Percentiles rank a stretch among this genome's conserved stretches.
phyloP scores from a whole-genome alignment of 1,284 basidiomycete species.

The Caloboletus inedulis region DNA sequence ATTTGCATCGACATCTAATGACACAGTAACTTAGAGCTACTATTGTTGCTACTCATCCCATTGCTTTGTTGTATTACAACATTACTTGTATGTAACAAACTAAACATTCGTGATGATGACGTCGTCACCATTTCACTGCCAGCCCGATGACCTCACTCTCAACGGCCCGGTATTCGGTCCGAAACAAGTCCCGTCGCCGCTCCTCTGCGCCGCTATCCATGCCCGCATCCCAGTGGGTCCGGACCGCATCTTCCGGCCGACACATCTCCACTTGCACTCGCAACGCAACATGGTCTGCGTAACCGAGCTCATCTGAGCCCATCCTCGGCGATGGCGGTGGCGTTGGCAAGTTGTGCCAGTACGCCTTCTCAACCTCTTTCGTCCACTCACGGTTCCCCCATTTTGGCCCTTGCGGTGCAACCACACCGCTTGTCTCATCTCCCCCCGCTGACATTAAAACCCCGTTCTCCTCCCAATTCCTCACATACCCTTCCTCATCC shows the following conservation, averaged over 20 bases:
- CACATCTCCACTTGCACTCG: constrained; percentile 42
- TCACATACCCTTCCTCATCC: constrained; percentile 61
- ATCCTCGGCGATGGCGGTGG: constrained; percentile 46
- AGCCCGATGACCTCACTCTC: constrained; percentile 82
- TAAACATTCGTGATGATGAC: constrained; percentile 10
- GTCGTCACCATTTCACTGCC: constrained; percentile 76
- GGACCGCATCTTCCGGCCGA: constrained; percentile 14
- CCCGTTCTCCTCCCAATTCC: constrained; percentile 54
- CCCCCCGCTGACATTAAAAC: constrained; percentile 34
- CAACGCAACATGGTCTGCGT: constrained; percentile 44
- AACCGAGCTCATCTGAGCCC: constrained; percentile 9
- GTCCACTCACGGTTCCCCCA: constrained; percentile 82
- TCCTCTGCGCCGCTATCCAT: constrained; percentile 42
- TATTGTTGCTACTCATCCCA: constrained; percentile 17
- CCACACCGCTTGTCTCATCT: constrained; percentile 39
- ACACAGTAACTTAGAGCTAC: constrained; percentile 28
- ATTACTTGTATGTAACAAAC: constrained; percentile 12
- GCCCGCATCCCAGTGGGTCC: constrained; percentile 31
- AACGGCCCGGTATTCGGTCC: constrained; percentile 84
- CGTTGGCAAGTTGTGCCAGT: constrained; percentile 62
- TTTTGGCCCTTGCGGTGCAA: constrained; percentile 40
- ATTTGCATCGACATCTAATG: constrained; percentile 23
- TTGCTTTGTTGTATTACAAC: constrained; percentile 20
- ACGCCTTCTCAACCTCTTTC: constrained; percentile 69
- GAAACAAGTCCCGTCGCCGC: constrained; percentile 52